Conservation (phyloP, 345 rosid genomes). For the Camelina neglecta region DNA sequence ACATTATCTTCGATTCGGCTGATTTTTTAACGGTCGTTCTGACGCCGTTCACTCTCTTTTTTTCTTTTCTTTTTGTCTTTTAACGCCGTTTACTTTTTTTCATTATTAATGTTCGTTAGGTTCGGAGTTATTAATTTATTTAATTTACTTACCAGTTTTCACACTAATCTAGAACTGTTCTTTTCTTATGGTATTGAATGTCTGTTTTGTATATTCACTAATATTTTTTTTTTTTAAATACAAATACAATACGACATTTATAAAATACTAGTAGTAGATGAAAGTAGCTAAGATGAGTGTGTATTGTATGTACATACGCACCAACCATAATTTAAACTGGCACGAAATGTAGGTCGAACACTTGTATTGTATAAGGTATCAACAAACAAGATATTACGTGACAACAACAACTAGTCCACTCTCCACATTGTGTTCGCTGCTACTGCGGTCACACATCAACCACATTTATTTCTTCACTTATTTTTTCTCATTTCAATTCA, state of each 20-base stretch:
- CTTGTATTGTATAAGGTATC: neutral
- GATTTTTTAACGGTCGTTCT: conserved; percentile 32
- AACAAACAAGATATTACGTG: conserved; percentile 1
- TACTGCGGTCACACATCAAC: neutral
- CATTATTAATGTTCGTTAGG: neutral
- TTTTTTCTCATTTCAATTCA: neutral
- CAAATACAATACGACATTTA: neutral
- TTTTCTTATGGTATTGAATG: conserved; percentile 32
- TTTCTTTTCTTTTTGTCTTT: neutral
- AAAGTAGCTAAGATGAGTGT: conserved; percentile 4
- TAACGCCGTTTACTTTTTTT: conserved; percentile 5
- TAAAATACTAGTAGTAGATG: neutral
- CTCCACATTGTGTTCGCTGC: neutral
- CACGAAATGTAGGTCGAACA: conserved; percentile 9
- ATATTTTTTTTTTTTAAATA: neutral
- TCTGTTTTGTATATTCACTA: conserved; percentile 28
- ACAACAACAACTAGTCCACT: neutral
- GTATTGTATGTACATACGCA: neutral
- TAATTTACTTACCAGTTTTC: conserved; percentile 22
- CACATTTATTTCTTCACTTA: neutral
- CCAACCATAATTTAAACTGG: neutral
- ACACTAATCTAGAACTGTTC: conserved; percentile 31
- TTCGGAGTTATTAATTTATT: conserved; percentile 2
- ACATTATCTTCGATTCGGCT: conserved; percentile 9
- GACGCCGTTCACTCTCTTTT: conserved; percentile 23